These are phyloP conservation scores for Davidsoniella virescens DNA, from an alignment of 2,329 filamentous ascomycete species.

Conservation along the genomic window DNA sequence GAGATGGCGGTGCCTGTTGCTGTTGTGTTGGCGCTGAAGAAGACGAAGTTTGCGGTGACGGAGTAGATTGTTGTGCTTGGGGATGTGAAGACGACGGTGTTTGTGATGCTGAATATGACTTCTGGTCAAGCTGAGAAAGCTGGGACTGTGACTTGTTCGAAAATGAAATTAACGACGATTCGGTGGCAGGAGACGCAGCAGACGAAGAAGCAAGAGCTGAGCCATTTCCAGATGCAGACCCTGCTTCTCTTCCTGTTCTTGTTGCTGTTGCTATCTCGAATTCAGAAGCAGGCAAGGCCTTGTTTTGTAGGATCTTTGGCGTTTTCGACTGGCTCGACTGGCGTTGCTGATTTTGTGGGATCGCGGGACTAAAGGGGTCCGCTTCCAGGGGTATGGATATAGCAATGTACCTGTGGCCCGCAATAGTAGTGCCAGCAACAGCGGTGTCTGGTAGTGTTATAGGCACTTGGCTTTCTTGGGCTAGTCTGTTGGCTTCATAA, in stretches of 20 bases:
- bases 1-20: neutral
- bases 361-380: conserved; percentile 24
- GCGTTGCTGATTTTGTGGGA: conserved; percentile 2
- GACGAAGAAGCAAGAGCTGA: no score
- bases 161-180: no score
- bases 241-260: neutral
- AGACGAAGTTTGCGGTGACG: neutral
- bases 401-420: conserved; percentile 40
- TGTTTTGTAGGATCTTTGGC: neutral
- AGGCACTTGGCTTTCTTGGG: conserved; percentile 15
- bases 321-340: neutral
- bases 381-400: conserved; percentile 42
- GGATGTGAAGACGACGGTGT: neutral
- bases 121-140: neutral
- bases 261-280: neutral
- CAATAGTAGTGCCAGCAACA: conserved; percentile 35
- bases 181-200: no score
- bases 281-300: neutral
- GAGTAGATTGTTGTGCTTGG: neutral
- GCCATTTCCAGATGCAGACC: no score
- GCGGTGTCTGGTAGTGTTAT: conserved; percentile 37
- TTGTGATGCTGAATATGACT: neutral
- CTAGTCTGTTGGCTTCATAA: conserved; percentile 16
- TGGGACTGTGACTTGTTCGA: no score
- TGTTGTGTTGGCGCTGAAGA: neutral